Evolutionary conservation across 345 rosid genomes (phyloP), one percentile per base, ranked within the genome.

Genomic region (Citrus hindsii): DNA sequence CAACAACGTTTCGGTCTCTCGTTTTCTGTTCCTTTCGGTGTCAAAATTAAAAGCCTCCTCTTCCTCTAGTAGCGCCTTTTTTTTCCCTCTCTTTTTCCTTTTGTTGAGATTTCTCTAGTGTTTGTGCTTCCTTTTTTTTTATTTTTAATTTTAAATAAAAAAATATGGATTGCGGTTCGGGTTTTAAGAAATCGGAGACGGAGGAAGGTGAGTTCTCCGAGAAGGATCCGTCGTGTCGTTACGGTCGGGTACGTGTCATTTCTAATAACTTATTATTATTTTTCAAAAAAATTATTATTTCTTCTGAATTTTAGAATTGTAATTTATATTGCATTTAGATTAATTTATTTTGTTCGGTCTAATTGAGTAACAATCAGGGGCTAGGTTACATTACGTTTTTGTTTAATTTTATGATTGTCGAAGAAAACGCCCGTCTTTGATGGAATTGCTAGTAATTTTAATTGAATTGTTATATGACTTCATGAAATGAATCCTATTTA

Each of bases 181-280:
- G 77, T 74, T 67, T 69, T 82, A 75, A 37, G 51, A 61, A 21
- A 9, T 82, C 79, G 73, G 80, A 68, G 51, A 73, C 67, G 79
- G 86, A 76, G 69, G 89, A 82, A 75, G 86, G 79, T 21, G 90
- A 81, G 5, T 85, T 89, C 78, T 88, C 72, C 10, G 95, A 91
- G 76, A 90, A 83, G 80, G 95, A 91, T 81, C 95, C 93, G 2
- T 75, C 92, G 33, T 90, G 92, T 51, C 91, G 93, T 3, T 91
- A 90, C 79, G 72, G 85, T 74, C 89, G 95, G 89, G 95, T 91
- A 85, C 65, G 84, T 5, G 38, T 81, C 61, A 28, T 65, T 8
- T 53, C 59, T 12, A 46, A 0, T 12, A 46, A 12, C 51, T 2
- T 59, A 46, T n/a, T 59, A 13, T 42, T 14, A 8, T 40, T 75